A percentile compares a stretch with the other conserved stretches of the same genome.
phyloP scores from a whole-genome alignment of 2,329 filamentous ascomycete species.

The Diaporthe citriasiana region DNA sequence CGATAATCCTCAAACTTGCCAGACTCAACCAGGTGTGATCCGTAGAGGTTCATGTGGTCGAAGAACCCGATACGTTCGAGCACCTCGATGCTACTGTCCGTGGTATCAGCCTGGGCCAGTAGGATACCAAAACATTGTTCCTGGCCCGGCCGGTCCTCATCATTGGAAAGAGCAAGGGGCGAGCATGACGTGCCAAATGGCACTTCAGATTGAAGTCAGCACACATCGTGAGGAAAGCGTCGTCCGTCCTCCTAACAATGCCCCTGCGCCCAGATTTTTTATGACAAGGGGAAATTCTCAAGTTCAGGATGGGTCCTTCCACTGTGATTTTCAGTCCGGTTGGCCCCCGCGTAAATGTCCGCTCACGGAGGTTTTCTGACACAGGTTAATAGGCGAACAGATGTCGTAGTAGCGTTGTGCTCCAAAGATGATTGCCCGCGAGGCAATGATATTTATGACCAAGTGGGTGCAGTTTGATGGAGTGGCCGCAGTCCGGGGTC shows the following conservation, averaged over 20 bases:
- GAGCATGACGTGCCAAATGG: background rate
- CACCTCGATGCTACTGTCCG: background rate
- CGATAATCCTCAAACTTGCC: background rate
- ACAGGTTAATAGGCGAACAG: background rate
- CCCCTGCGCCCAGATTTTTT: background rate
- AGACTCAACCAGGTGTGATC: background rate
- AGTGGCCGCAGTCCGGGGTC: background rate
- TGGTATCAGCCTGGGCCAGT: background rate
- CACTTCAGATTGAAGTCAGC: slow-evolving; percentile 12
- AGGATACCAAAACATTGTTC: background rate
- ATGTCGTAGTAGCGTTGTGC: background rate
- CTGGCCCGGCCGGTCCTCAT: background rate
- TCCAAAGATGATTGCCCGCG: background rate
- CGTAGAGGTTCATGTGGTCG: background rate
- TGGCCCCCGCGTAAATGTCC: background rate
- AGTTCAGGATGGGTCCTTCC: background rate
- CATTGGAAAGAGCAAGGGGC: background rate
- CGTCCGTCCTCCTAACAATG: background rate
- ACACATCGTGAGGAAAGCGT: background rate
- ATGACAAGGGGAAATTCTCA: background rate
- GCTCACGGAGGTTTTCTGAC: background rate
- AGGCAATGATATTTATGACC: slow-evolving; percentile 11
- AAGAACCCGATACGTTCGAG: background rate
- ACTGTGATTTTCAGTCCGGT: background rate
- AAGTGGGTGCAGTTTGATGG: background rate